Base-by-base conservation (phyloP, 371 early-diverging fungal species). In the Syncephalis fuscata region DNA sequence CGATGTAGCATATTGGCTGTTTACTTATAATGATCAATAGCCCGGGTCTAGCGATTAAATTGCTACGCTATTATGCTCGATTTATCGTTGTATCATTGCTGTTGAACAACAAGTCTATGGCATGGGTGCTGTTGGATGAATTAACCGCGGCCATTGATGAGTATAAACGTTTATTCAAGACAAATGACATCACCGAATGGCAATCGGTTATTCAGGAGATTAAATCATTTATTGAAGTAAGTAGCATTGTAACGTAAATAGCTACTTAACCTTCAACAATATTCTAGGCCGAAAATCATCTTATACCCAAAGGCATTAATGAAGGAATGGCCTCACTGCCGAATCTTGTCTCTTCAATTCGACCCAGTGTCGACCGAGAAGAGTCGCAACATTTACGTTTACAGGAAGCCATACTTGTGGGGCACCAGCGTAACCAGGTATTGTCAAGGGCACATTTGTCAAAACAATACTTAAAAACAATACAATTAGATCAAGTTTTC, bases 1-100 rank as follows among this genome's bases (percentile, higher is more conserved):
- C 3, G 11, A 32, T 42, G 3, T 5, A 37, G 21, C 23, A 0
- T 17, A 7, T 40, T 23, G 39, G 46, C 36, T 37, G 20, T 2
- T 9, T 8, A 2, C 32, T 25, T 46, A 2, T 16, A 39, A 37
- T 25, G 26, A 19, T 23, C 2, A 19, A 32, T 61, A 91, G 88
- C 46, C 76, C 90, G 8, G 82, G 84, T 1, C 59, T 94, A 36
- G 83, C 91, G 78, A 85, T 93, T 55, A 97, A 97, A 59, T 91
- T 91, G 51, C 74, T 97, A 55, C 79, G 98, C 26, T 97, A 89
- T 60, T 92, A 88, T 60, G 93, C 96, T 0, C 77, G 98, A 11
- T 94, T 90, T 62, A 91, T 92, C 37, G 88, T 95, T 19, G 95
- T 94, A 3, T 89, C 92, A 56, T 56, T 97, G 51, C 67, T 95